A percentile compares a stretch with the other conserved stretches of the same genome.
Evolutionary conservation across 192 early-diverging fungal species (phyloP).

Genomic region (Coemansia sp.): DNA sequence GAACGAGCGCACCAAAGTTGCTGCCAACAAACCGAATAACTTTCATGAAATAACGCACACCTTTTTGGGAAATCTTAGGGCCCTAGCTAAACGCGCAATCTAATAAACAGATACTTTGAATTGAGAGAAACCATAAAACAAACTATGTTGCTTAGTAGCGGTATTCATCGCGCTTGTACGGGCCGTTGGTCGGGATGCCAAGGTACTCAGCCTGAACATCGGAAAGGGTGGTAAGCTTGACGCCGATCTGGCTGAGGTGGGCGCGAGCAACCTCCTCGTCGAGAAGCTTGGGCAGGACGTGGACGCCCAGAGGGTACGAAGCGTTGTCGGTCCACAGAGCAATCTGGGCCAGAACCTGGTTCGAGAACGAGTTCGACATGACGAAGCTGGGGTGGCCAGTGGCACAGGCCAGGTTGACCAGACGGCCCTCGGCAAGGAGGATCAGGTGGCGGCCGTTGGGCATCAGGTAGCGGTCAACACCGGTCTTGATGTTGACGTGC

Average conservation of each 20-base stretch:
- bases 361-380: constrained; percentile 99
- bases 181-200: constrained; percentile 74
- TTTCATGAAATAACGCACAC: constrained; percentile 69
- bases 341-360: constrained; percentile 98
- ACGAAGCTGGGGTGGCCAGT: constrained; percentile 99
- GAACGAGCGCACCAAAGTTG: constrained; percentile 62
- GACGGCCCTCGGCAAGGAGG: constrained; percentile 97
- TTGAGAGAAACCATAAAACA: too few species aligned
- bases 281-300: constrained; percentile 98
- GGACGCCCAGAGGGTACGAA: constrained; percentile 91
- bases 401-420: constrained; percentile 99
- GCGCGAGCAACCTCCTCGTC: constrained; percentile 98
- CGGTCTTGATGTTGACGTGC: constrained; percentile 96
- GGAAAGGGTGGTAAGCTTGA: constrained; percentile 85
- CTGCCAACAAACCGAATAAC: constrained; percentile 56
- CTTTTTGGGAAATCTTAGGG: constrained; percentile 79
- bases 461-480: constrained; percentile 96
- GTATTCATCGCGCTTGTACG: constrained; percentile 98
- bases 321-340: constrained; percentile 93
- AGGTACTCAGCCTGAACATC: constrained; percentile 78
- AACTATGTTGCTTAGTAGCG: constrained; percentile 66
- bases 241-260: constrained; percentile 92
- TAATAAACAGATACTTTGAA: constrained; percentile 4
- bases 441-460: constrained; percentile 91
- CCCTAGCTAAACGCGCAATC: constrained; percentile 54